phyloP scores from a whole-genome alignment of 2,329 filamentous ascomycete genomes.

The Fusarium palustre region DNA sequence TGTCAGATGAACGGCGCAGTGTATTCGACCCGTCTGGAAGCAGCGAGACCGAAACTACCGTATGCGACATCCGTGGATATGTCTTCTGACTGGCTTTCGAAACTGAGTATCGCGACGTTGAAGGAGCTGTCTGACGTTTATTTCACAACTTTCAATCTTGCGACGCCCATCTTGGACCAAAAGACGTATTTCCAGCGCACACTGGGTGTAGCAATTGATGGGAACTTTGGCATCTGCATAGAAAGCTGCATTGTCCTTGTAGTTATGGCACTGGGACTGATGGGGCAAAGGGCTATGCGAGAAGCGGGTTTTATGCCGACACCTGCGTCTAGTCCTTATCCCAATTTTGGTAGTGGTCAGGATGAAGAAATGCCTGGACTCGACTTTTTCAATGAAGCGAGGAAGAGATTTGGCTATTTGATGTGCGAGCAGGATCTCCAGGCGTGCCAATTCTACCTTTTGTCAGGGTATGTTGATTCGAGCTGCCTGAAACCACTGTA shows the following conservation, averaged over 20 bases:
- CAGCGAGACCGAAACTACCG: conserved; percentile 12
- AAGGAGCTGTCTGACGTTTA: conserved; percentile 36
- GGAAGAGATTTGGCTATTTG: conserved; percentile 33
- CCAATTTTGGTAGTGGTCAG: neutral
- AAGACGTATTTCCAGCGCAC: conserved; percentile 38
- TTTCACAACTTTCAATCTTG: conserved; percentile 29
- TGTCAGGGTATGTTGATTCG: conserved; percentile 12
- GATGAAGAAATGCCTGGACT: conserved; percentile 17
- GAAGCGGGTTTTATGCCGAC: conserved; percentile 16
- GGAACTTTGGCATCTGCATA: conserved; percentile 25
- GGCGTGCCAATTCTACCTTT: conserved; percentile 27
- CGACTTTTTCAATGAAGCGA: conserved; percentile 34
- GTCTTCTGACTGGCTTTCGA: conserved; percentile 4
- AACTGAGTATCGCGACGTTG: conserved; percentile 16
- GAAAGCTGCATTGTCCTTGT: conserved; percentile 32
- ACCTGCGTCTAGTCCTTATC: neutral
- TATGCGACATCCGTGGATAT: conserved; percentile 6
- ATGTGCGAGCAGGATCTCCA: conserved; percentile 32
- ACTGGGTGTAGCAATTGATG: conserved; percentile 28
- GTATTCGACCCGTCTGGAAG: conserved; percentile 19
- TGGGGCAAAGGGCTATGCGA: conserved; percentile 14
- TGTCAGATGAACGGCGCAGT: conserved; percentile 29
- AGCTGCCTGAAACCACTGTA: rapidly evolving
- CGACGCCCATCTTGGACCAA: conserved; percentile 26
- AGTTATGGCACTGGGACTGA: conserved; percentile 20